phyloP scores from a whole-genome alignment of 2,329 filamentous ascomycete genomes.

The Rutstroemia sp. region DNA sequence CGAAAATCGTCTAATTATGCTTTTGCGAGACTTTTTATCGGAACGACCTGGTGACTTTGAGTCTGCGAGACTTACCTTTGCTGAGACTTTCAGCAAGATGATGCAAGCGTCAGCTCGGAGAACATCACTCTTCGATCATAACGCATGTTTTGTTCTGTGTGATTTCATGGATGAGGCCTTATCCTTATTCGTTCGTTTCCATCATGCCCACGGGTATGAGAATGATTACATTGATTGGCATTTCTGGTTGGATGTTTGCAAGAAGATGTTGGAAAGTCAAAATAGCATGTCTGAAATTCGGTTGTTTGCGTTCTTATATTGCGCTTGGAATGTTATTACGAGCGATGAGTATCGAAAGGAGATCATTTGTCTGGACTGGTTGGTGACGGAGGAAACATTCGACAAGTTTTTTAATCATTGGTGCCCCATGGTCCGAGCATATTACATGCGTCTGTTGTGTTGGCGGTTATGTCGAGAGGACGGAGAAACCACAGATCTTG shows the following conservation, averaged over 20 bases:
- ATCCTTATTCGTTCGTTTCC: conserved; percentile 54
- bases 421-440: conserved; percentile 72
- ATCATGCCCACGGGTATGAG: conserved; percentile 34
- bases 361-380: conserved; percentile 53
- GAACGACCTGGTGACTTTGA: conserved; percentile 47
- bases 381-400: conserved; percentile 55
- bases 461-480: conserved; percentile 62
- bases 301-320: conserved; percentile 61
- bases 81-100: conserved; percentile 53
- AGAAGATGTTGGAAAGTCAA: conserved; percentile 60
- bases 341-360: conserved; percentile 49
- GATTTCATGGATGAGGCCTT: conserved; percentile 66
- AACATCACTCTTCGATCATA: conserved; percentile 61
- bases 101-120: conserved; percentile 54
- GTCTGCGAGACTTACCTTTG: conserved; percentile 51
- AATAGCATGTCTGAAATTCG: conserved; percentile 67
- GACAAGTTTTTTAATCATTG: conserved; percentile 65
- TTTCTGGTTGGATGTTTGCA: conserved; percentile 63
- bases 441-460: conserved; percentile 64
- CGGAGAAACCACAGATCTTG: conserved; percentile 42
- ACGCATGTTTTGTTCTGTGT: conserved; percentile 65
- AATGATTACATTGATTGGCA: conserved; percentile 49
- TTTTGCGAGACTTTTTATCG: conserved; percentile 61
- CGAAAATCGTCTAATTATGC: conserved; percentile 63
- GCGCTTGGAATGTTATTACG: conserved; percentile 53